These are phyloP conservation scores for Colletotrichum musicola DNA, from an alignment of 2,329 filamentous ascomycete genomes.

Conservation along the genomic window DNA sequence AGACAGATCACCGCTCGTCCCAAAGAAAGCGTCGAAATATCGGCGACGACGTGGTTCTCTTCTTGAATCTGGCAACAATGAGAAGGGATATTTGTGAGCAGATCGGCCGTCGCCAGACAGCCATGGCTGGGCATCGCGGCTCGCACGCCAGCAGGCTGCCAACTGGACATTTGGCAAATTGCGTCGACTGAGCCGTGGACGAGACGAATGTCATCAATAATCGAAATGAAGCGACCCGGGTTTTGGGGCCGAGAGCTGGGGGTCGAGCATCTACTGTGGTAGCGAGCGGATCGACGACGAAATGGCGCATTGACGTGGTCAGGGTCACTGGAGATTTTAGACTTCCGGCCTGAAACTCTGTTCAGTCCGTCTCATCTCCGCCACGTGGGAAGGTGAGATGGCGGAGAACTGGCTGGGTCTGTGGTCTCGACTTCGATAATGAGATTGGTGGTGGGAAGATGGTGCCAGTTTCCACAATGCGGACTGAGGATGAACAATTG, in stretches of 20 bases:
- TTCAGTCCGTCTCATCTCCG: constrained; percentile 32
- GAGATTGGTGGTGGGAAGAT: neutral
- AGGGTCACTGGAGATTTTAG: constrained; percentile 26
- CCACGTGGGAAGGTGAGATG: constrained; percentile 37
- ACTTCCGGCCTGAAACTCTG: constrained; percentile 34
- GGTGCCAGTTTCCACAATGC: neutral
- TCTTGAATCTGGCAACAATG: neutral
- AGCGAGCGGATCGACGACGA: constrained; percentile 10
- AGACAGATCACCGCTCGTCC: neutral
- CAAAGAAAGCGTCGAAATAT: neutral
- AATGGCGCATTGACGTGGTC: constrained; percentile 29
- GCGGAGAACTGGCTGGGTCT: constrained; percentile 14
- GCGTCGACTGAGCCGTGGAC: neutral
- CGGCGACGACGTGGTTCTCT: neutral
- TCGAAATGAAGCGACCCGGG: constrained; percentile 21
- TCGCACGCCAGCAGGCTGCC: neutral
- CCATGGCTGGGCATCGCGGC: neutral
- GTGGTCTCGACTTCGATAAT: constrained; percentile 1
- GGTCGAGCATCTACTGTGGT: constrained; percentile 1
- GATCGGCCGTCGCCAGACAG: neutral
- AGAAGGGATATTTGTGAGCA: neutral
- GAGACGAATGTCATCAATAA: constrained; percentile 7
- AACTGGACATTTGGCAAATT: neutral
- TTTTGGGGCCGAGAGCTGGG: constrained; percentile 7
- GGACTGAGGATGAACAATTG: neutral